Base-by-base conservation (phyloP, 176 grass and related monocot species). In the Zizania latifolia region DNA sequence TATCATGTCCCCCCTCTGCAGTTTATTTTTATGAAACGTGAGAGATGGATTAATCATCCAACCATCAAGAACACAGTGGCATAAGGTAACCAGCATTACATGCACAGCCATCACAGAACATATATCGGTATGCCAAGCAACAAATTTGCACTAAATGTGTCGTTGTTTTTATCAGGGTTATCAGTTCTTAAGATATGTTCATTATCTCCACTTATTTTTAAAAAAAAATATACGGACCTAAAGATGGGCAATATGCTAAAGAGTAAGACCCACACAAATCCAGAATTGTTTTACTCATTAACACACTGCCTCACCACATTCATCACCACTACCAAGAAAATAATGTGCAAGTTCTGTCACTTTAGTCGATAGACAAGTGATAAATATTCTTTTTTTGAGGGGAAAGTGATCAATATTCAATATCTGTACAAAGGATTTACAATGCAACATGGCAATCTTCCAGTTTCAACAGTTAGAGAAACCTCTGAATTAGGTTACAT, bases 1-100 rank as follows among this genome's bases (percentile, higher is more conserved):
- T 66, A 80, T 39, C 58, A 13, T 46, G 80, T 97, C 71, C 12
- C 86, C 88, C 61, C 65, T 93, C 94, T 97, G 88, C 68, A 77
- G 31, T 75, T 58, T 39, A 83, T 70, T 88, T 76, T 33, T 51
- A 83, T 70, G 5, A 74, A 62, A 79, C 63, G 87, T 32, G 8
- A n/a, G 26, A 81, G 68, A 87, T 35, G 59, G 73, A 81, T 77
- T 72, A 67, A 45, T 80, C 30, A 50, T 58, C 29, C 34, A 83
- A 57, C 65, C 65, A 54, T 82, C 39, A 51, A 37, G 61, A 50
- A 70, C 37, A 65, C 6, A 43, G 24, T 72, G 37, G 34, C 51
- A n/a, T n/a, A n/a, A n/a, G n/a, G 30, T 33, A 80, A 67, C 8
- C 44, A 66, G 10, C 15, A 37, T 56, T 48, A 64, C 27, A 85